phyloP scores from a whole-genome alignment of 768 basidiomycete genomes.

The Rhizopogon rudus region DNA sequence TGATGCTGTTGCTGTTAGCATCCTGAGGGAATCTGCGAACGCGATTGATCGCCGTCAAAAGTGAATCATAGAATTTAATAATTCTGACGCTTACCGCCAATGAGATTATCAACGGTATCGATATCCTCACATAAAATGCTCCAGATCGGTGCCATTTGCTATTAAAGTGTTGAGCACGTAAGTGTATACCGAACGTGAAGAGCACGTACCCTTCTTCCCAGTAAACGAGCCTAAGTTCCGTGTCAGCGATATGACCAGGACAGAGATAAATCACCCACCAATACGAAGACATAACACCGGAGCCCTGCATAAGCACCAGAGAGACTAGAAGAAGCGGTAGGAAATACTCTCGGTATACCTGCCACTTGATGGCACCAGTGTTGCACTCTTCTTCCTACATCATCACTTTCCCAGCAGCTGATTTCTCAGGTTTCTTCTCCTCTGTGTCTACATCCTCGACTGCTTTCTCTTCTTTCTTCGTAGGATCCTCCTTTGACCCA shows the following conservation, averaged over 20 bases:
- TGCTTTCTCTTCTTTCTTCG: slow-evolving; percentile 37
- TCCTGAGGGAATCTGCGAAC: too few species aligned
- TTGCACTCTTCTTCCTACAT: slow-evolving; percentile 87
- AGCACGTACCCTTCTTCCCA: slow-evolving; percentile 43
- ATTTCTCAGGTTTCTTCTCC: slow-evolving; percentile 31
- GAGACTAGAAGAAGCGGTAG: slow-evolving; percentile 62
- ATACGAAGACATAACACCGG: slow-evolving; percentile 67
- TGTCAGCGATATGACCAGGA: background rate
- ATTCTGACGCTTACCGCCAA: too few species aligned
- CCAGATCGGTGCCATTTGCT: slow-evolving; percentile 53
- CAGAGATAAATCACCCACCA: slow-evolving; percentile 41
- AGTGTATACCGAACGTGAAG: background rate
- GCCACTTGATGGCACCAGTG: slow-evolving; percentile 46
- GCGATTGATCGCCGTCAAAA: too few species aligned
- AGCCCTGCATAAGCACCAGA: slow-evolving; percentile 61
- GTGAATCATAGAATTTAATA: too few species aligned
- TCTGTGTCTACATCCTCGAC: slow-evolving; percentile 26
- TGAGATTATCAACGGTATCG: too few species aligned
- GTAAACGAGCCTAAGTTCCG: slow-evolving; percentile 63
- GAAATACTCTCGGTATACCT: slow-evolving; percentile 48
- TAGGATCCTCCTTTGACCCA: slow-evolving; percentile 52
- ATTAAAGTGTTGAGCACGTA: background rate
- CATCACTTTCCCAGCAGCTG: slow-evolving; percentile 43
- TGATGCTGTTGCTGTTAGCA: too few species aligned
- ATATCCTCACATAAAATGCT: slow-evolving; percentile 62